phyloP scores from a whole-genome alignment of 73 alveolate genomes.

The Paramecium octaurelia region DNA sequence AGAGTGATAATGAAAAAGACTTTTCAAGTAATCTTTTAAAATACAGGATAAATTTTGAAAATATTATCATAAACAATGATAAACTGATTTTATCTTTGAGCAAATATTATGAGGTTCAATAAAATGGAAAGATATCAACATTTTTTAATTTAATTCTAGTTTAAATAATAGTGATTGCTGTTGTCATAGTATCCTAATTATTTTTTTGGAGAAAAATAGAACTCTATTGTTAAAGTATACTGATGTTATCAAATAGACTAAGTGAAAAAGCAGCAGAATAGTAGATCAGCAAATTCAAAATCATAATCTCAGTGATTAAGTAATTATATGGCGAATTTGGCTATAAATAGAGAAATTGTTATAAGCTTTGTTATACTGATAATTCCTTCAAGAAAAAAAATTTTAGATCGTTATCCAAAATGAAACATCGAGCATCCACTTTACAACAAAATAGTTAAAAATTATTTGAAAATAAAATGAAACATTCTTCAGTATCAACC shows the following conservation, averaged over 20 bases:
- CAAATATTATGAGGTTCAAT: neutral
- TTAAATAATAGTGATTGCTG: neutral
- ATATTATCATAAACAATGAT: neutral
- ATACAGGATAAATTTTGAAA: neutral
- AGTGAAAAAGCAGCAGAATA: neutral
- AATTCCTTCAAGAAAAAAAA: neutral
- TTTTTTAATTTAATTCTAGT: neutral
- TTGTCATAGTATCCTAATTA: neutral
- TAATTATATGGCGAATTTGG: neutral
- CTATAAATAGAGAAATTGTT: neutral
- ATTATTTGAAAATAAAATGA: neutral
- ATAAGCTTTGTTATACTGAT: neutral
- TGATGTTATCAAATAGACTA: neutral
- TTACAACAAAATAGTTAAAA: neutral
- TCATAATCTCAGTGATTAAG: neutral
- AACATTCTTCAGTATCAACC: neutral
- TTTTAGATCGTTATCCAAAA: neutral
- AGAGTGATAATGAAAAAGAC: neutral
- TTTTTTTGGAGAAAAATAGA: neutral
- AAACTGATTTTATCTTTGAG: neutral
- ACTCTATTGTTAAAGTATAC: neutral
- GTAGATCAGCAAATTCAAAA: neutral
- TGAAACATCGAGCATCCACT: neutral
- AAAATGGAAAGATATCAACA: neutral
- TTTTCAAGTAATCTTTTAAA: neutral